Base-by-base conservation (phyloP, 768 basidiomycete species). In the Leccinum rimulosum region DNA sequence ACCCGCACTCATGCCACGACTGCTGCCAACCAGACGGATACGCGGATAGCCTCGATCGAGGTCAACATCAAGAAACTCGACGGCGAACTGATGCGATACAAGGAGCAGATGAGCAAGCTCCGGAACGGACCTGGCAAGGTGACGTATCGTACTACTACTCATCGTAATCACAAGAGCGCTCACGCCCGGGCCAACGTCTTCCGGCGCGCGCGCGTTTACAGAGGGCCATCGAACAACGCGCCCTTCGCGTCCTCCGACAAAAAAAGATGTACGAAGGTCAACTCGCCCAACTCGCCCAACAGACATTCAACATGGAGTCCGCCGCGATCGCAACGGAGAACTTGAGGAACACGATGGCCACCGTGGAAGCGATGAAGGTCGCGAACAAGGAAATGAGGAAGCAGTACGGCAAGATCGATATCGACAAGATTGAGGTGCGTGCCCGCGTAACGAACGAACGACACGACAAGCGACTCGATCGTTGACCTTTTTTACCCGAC, bases 281-380 rank as follows among this genome's bases (percentile, higher is more conserved):
- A 73, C 82, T 98, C 40, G 81, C 85, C 9, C 94, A 97, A 73
- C 81, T 99, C 15, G 80, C 89, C 30, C 97, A 98, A 71, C 97
- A 98, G 73, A 88, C 92, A 25, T 98, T 93, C 79, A 98, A 99
- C 75, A 98, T 98, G 91, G 95, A 99, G 77, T 94, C 91, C 56
- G 90, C 95, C 12, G 84, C 91, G 14, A 85, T 98, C 68, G 88
- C 93, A 9, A 98, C 96, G n/a, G 97, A 98, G 77, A 98, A 98
- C 74, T 75, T 98, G 67, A 86, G 93, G 63, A 98, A 98, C 72
- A 98, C 97, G 67, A 98, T 99, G 96, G 96, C 93, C 12, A 98
- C 97, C 0, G 85, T 98, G 30, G 93, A 97, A 64, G 97, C 95
- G 6, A 98, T 99, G 95, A 85, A 93, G 71, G 69, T 82, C 17